Evolutionary conservation across 371 early-diverging fungal species (phyloP), one percentile per base, ranked within the genome.

Genomic region (Saksenaea vasiformis): DNA sequence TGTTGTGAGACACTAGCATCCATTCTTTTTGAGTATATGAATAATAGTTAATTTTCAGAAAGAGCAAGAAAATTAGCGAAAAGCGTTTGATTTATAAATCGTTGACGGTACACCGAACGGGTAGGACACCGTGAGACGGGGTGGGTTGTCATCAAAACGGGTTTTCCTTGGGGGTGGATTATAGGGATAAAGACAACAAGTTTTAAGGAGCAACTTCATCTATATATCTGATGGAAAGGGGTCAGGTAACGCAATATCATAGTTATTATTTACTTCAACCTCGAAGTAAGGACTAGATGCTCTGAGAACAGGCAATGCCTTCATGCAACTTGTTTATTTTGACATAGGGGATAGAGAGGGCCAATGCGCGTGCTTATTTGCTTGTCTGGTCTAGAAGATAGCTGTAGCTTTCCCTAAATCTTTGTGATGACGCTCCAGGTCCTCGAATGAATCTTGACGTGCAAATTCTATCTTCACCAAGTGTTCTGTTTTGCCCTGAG

Each of bases 341-440:
- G 51, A 47, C 51, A 47, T 22, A 47, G 51, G 51, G 51, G 51
- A 47, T 22, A 22, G 22, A 47, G 51, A 22, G 27, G 51, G 51
- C 51, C 51, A 47, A 47, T 47, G 51, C 51, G 51, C 51, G 51
- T 47, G 51, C 22, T 62, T 61, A 68, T 60, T 67, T 56, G 57
- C 62, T 68, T 22, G 67, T 44, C 66, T 74, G 68, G 69, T 90
- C 90, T 27, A 89, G 68, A 54, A 90, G 73, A 63, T 79, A 90
- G 72, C 90, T 88, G 62, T 84, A 17, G 90, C 87, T 62, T 85
- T 86, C 64, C 83, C 83, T 17, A 90, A 51, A 58, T 90, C 88
- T 71, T 89, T 87, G 56, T 89, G 86, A 63, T 85, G 87, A 61
- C 79, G 72, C 39, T 88, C 86, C 39, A 90, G 71, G 1, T 89